Conservation (phyloP, 805 yeast genomes). For the Metschnikowia kofuensis region DNA sequence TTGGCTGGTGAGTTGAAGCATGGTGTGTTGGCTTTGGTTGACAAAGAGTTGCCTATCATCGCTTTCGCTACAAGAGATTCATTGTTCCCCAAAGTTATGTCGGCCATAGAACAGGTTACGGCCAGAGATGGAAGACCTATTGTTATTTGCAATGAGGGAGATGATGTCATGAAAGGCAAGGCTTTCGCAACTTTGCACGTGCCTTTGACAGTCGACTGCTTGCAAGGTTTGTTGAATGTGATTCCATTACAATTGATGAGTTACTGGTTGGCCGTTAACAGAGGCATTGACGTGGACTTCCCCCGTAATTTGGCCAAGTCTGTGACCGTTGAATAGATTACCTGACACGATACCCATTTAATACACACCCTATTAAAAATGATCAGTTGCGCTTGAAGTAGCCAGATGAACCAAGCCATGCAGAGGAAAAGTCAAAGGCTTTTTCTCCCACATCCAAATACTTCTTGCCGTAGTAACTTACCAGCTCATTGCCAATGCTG, state of each 20-base stretch:
- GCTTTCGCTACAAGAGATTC: slow-evolving; percentile 97
- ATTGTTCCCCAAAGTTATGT: slow-evolving; percentile 91
- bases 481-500: slow-evolving; percentile 39
- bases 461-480: slow-evolving; percentile 52
- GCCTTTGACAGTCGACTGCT: slow-evolving; percentile 94
- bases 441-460: slow-evolving; percentile 87
- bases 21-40: slow-evolving; percentile 96
- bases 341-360: slow-evolving; percentile 1
- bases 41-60: slow-evolving; percentile 88
- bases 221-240: slow-evolving; percentile 93
- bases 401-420: slow-evolving; percentile 65
- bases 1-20: slow-evolving; percentile 98
- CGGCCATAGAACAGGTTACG: slow-evolving; percentile 93
- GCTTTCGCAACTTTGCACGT: slow-evolving; percentile 77
- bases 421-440: slow-evolving; percentile 68
- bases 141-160: slow-evolving; percentile 82
- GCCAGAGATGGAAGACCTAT: slow-evolving; percentile 98
- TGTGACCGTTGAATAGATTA: slow-evolving; percentile 83
- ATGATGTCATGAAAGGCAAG: slow-evolving; percentile 57
- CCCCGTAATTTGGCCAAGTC: slow-evolving; percentile 98
- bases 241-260: slow-evolving; percentile 94
- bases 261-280: slow-evolving; percentile 93
- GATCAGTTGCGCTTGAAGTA: slow-evolving; percentile 62
- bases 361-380: slow-evolving; percentile 6
- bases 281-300: slow-evolving; percentile 96